Percentiles rank a stretch among this genome's conserved stretches.
These are phyloP conservation scores for Ganoderma sinense DNA, from an alignment of 1,284 basidiomycete genomes.

Conservation along the genomic window DNA sequence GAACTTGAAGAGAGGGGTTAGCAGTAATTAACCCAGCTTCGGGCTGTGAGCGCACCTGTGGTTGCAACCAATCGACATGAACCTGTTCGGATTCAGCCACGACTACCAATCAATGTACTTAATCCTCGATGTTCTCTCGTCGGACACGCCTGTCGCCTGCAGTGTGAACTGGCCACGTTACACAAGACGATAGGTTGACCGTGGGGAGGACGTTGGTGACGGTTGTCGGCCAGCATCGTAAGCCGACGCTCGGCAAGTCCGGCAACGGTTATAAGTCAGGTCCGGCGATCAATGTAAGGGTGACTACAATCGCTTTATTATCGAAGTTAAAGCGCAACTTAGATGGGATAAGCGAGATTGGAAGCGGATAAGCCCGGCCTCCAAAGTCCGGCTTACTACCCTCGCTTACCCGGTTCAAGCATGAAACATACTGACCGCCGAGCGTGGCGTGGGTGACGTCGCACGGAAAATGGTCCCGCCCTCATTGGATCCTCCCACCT, in stretches of 20 bases:
- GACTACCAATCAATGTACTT: background rate
- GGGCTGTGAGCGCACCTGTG: background rate
- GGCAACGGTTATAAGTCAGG: background rate
- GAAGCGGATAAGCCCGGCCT: background rate
- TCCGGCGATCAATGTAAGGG: background rate
- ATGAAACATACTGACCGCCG: background rate
- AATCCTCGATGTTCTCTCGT: background rate
- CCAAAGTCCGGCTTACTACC: background rate
- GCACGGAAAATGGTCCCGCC: conserved; percentile 28
- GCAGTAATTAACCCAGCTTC: background rate
- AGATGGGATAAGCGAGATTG: background rate
- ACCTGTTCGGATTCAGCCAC: background rate
- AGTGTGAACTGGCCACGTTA: background rate
- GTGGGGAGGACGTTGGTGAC: background rate
- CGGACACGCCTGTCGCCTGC: background rate
- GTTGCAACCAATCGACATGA: background rate
- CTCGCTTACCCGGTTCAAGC: conserved; percentile 1
- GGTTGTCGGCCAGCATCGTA: background rate
- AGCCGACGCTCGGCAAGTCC: background rate
- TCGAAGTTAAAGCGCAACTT: background rate
- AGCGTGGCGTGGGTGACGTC: conserved; percentile 19
- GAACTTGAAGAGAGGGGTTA: background rate
- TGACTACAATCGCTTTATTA: background rate
- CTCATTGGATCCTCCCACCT: conserved; percentile 31
- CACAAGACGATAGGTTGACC: background rate